These are phyloP conservation scores for Yamadazyma mexicana DNA, from an alignment of 1,139 yeast species.

Conservation along the genomic window DNA sequence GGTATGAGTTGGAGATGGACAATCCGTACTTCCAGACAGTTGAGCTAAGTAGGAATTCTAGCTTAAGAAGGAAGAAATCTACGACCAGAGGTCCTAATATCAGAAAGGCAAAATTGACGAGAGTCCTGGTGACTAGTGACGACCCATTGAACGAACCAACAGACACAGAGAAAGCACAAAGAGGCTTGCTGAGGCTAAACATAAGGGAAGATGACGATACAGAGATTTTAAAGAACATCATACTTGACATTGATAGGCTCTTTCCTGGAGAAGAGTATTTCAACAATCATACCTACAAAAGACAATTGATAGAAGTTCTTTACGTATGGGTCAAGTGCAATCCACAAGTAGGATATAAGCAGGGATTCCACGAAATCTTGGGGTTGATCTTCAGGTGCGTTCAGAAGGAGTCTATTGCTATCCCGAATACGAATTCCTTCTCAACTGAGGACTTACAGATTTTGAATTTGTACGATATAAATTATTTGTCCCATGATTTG, in stretches of 20 bases:
- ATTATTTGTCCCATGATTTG: slow-evolving; percentile 45
- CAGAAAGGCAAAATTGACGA: slow-evolving; percentile 16
- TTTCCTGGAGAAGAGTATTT: slow-evolving; percentile 61
- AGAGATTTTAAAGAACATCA: slow-evolving; percentile 45
- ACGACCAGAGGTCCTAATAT: slow-evolving; percentile 8
- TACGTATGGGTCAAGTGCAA: slow-evolving; percentile 57
- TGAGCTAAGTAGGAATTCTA: slow-evolving; percentile 17
- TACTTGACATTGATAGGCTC: slow-evolving; percentile 61
- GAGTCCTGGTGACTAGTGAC: slow-evolving; percentile 12
- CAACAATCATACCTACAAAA: slow-evolving; percentile 29
- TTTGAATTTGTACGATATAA: slow-evolving; percentile 37
- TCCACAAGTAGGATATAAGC: slow-evolving; percentile 58
- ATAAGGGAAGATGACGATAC: slow-evolving; percentile 16
- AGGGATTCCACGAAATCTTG: slow-evolving; percentile 69
- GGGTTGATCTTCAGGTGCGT: slow-evolving; percentile 58
- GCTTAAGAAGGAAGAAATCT: slow-evolving; percentile 13
- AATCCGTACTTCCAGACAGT: slow-evolving; percentile 26
- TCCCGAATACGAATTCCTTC: slow-evolving; percentile 35
- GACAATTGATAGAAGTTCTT: slow-evolving; percentile 50
- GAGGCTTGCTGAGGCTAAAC: neutral
- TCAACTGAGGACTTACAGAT: slow-evolving; percentile 36
- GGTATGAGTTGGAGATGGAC: slow-evolving; percentile 36
- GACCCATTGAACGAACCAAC: slow-evolving; percentile 7
- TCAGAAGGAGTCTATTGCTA: slow-evolving; percentile 37
- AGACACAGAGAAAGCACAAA: neutral